A percentile compares a stretch with the other conserved stretches of the same genome.
These are phyloP conservation scores for Fomes fomentarius DNA, from an alignment of 1,284 basidiomycete genomes.

Conservation along the genomic window DNA sequence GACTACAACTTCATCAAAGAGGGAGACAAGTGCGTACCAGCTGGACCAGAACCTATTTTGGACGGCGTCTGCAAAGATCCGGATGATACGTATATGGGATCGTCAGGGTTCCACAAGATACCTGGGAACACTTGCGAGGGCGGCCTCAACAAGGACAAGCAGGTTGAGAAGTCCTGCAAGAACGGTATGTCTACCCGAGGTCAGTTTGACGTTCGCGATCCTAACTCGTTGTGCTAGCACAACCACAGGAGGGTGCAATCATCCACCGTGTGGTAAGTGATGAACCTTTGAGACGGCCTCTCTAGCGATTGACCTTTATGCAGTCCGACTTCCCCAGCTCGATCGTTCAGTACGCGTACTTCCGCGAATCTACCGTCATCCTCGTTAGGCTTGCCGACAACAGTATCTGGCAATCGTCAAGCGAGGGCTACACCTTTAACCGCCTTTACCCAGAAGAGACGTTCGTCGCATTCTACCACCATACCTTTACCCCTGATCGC, in stretches of 20 bases:
- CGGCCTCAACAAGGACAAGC: constrained; percentile 72
- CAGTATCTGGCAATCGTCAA: constrained; percentile 90
- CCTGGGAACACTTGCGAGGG: constrained; percentile 89
- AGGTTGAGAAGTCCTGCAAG: constrained; percentile 75
- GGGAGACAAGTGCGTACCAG: constrained; percentile 74
- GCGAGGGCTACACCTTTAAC: constrained; percentile 93
- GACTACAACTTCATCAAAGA: constrained; percentile 89
- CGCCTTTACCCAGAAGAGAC: constrained; percentile 61
- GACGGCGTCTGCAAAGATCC: constrained; percentile 72
- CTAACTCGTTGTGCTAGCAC: constrained; percentile 45
- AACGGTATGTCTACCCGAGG: constrained; percentile 45
- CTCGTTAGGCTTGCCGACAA: constrained; percentile 81
- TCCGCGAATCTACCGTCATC: constrained; percentile 77
- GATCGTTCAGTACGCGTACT: constrained; percentile 85
- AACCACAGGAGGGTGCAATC: constrained; percentile 75
- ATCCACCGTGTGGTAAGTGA: constrained; percentile 66
- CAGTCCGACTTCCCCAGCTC: constrained; percentile 76
- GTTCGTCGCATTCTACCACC: constrained; percentile 87
- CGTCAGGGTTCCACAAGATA: constrained; percentile 90
- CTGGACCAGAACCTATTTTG: constrained; percentile 86
- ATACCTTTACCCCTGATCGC: constrained; percentile 77
- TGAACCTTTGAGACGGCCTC: not conserved
- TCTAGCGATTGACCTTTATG: not conserved
- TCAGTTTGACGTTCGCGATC: not conserved
- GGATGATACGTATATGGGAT: constrained; percentile 78